A percentile compares a stretch with the other conserved stretches of the same genome.
phyloP scores from a whole-genome alignment of 2,329 filamentous ascomycete genomes.

The Cladophialophora bantiana region DNA sequence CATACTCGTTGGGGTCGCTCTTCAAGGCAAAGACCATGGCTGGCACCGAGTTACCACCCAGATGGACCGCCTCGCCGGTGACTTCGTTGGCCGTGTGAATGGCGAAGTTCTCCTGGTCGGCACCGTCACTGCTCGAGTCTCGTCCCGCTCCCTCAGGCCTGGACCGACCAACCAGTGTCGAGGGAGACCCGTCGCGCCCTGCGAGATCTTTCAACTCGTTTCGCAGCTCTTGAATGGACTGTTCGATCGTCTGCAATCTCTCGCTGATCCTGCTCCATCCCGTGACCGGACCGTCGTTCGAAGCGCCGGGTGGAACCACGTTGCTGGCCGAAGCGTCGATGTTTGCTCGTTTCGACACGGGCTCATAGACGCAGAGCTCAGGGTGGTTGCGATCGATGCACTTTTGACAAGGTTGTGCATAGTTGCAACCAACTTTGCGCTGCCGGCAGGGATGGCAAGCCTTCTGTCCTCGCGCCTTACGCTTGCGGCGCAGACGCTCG shows the following conservation, averaged over 20 bases:
- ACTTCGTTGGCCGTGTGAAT: constrained; percentile 15
- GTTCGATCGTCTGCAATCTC: constrained; percentile 5
- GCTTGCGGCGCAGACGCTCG: constrained; percentile 35
- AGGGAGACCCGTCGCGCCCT: not conserved
- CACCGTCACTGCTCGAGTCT: constrained; percentile 3
- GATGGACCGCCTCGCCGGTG: constrained; percentile 63
- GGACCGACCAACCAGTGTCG: not conserved
- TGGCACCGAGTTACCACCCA: constrained; percentile 67
- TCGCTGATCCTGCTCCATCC: constrained; percentile 5
- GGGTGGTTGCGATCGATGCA: constrained; percentile 57
- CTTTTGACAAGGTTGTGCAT: constrained; percentile 50
- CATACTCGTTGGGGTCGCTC: constrained; percentile 54
- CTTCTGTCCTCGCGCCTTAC: constrained; percentile 43
- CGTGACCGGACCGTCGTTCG: not conserved
- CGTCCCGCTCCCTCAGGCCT: not conserved
- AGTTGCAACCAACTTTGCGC: constrained; percentile 49
- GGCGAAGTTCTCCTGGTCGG: constrained; percentile 6
- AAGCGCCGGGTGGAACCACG: not conserved
- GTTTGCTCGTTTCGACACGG: constrained; percentile 48
- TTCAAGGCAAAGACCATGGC: constrained; percentile 64
- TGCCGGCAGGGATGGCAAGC: constrained; percentile 48
- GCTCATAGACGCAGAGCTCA: constrained; percentile 56
- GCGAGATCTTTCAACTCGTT: not conserved
- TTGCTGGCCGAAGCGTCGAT: not conserved
- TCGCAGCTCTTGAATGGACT: constrained; percentile 4